These are phyloP conservation scores for Rhodotorula sp. DNA, from an alignment of 1,284 basidiomycete genomes.

Conservation along the genomic window DNA sequence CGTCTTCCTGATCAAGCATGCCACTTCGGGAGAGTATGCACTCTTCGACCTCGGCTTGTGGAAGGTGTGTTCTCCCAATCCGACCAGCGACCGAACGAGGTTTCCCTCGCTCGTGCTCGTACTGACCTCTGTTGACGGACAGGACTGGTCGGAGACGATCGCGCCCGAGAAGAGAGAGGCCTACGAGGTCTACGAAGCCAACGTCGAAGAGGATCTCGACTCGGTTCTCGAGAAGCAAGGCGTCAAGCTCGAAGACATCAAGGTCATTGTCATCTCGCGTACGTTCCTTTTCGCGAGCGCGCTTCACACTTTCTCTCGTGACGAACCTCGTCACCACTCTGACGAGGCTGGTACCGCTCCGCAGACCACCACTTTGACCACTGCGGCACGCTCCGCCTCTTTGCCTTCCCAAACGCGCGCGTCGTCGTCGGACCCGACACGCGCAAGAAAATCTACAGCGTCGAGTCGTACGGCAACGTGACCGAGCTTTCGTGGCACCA, in stretches of 20 bases:
- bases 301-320: neutral
- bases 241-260: slow-evolving; percentile 11
- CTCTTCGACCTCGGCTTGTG: slow-evolving; percentile 25
- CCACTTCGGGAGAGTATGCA: neutral
- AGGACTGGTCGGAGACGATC: slow-evolving; percentile 9
- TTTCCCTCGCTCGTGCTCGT: neutral
- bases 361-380: slow-evolving; percentile 37
- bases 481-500: slow-evolving; percentile 10
- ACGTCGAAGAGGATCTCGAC: slow-evolving; percentile 14
- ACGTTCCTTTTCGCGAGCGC: neutral
- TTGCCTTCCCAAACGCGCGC: slow-evolving; percentile 19
- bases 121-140: neutral
- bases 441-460: neutral
- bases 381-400: slow-evolving; percentile 8
- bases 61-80: neutral
- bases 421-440: slow-evolving; percentile 19
- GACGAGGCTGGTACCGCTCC: too few species aligned
- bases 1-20: slow-evolving; percentile 16
- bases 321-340: neutral
- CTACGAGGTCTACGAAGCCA: slow-evolving; percentile 5
- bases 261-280: slow-evolving; percentile 25
- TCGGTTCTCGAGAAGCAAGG: slow-evolving; percentile 5
- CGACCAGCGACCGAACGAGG: neutral
- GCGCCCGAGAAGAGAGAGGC: neutral
- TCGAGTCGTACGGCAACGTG: neutral